phyloP scores from a whole-genome alignment of 768 basidiomycete species.

The Leccinum ochraceum region DNA sequence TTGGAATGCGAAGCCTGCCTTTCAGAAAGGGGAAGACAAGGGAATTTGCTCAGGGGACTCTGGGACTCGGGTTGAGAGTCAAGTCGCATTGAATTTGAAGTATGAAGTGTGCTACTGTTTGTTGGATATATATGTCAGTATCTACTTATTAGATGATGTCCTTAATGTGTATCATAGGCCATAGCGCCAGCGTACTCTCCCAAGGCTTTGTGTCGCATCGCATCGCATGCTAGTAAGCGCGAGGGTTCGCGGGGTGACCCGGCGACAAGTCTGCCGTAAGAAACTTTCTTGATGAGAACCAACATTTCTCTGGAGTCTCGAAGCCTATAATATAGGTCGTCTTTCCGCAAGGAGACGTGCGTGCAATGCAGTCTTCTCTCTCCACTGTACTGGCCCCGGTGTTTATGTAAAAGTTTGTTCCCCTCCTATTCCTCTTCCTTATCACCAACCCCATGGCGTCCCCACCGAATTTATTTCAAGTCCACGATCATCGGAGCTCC shows the following conservation, averaged over 20 bases:
- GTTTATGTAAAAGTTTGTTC: constrained; percentile 3
- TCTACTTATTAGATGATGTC: background rate
- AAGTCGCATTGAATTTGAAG: background rate
- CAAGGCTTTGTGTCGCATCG: no score
- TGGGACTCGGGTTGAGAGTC: background rate
- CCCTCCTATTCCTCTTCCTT: background rate
- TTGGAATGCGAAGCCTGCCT: background rate
- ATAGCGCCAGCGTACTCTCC: no score
- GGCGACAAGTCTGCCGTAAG: no score
- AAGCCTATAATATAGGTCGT: no score
- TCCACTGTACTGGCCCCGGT: background rate
- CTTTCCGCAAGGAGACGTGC: no score
- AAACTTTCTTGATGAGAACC: no score
- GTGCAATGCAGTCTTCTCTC: no score
- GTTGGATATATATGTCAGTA: background rate
- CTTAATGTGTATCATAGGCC: no score
- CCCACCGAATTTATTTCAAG: constrained; percentile 10
- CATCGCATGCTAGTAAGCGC: no score
- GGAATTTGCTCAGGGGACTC: background rate
- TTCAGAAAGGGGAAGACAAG: background rate
- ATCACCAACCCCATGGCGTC: constrained; percentile 17
- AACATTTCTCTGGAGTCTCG: no score
- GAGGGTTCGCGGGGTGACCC: no score
- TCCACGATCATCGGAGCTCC: constrained; percentile 31
- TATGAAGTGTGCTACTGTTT: background rate